Evolutionary conservation across 1,139 yeast genomes (phyloP).

Genomic region (Debaryomyces sp.): DNA sequence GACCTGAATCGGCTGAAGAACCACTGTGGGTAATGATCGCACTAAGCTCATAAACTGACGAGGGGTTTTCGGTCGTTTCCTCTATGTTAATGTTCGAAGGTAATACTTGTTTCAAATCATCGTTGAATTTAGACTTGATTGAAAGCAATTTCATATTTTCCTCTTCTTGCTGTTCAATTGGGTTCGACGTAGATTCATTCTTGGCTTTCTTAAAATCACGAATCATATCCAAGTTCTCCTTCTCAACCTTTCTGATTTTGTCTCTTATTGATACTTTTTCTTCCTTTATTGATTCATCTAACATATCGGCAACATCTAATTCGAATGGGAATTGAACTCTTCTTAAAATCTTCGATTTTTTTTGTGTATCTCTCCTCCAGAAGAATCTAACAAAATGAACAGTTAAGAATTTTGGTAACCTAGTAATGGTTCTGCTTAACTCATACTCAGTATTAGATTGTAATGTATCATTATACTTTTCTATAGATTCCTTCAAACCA

Average conservation of each 20-base stretch:
- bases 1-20: conserved; percentile 96
- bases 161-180: conserved; percentile 47
- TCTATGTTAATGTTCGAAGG: conserved; percentile 35
- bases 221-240: conserved; percentile 69
- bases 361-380: conserved; percentile 91
- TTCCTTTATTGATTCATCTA: conserved; percentile 71
- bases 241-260: conserved; percentile 73
- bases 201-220: conserved; percentile 78
- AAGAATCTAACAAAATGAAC: conserved; percentile 93
- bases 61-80: conserved; percentile 74
- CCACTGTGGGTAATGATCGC: conserved; percentile 95
- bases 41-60: conserved; percentile 79
- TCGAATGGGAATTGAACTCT: conserved; percentile 95
- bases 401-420: conserved; percentile 85
- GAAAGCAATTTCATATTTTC: conserved; percentile 50
- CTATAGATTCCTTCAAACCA: conserved; percentile 75
- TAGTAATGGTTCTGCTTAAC: conserved; percentile 67
- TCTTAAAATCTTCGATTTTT: conserved; percentile 90
- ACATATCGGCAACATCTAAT: conserved; percentile 82
- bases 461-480: conserved; percentile 72
- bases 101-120: conserved; percentile 43
- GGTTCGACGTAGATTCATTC: conserved; percentile 40
- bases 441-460: conserved; percentile 73
- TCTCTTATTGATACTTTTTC: conserved; percentile 77
- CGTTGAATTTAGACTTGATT: conserved; percentile 47